Conservation (phyloP, 306 rosid genomes). For the Cercis canadensis region DNA sequence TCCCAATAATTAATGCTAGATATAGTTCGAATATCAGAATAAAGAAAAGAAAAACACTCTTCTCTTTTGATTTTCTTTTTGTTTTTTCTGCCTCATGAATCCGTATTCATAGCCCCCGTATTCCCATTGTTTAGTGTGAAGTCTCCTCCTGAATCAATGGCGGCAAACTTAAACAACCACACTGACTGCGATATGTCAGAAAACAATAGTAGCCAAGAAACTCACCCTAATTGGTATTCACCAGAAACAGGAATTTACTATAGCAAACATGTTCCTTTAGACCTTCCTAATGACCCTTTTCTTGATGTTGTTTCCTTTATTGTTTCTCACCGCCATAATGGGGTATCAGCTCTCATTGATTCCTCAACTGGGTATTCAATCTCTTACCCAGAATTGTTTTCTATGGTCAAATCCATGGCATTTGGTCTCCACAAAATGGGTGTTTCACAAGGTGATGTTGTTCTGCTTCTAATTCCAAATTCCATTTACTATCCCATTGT, state of each 20-base stretch:
- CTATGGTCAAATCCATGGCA: constrained; percentile 70
- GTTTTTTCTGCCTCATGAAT: too few relatives aligned
- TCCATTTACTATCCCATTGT: constrained; percentile 72
- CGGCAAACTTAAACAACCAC: constrained; percentile 31
- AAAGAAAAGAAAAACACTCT: too few relatives aligned
- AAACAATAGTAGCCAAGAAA: neutral
- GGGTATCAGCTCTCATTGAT: constrained; percentile 74
- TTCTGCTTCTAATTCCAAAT: constrained; percentile 74
- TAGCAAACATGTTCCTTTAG: constrained; percentile 51
- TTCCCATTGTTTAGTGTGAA: too few relatives aligned
- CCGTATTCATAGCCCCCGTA: too few relatives aligned
- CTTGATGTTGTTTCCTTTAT: constrained; percentile 73
- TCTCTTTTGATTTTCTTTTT: too few relatives aligned
- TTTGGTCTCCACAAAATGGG: constrained; percentile 67
- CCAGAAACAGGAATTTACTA: constrained; percentile 64
- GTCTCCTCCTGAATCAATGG: constrained; percentile 25
- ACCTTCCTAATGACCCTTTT: constrained; percentile 69
- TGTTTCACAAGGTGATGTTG: constrained; percentile 67
- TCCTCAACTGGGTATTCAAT: constrained; percentile 68
- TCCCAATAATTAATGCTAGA: too few relatives aligned
- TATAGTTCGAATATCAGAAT: too few relatives aligned
- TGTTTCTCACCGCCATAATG: constrained; percentile 63
- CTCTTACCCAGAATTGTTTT: constrained; percentile 60
- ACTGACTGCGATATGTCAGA: constrained; percentile 20
- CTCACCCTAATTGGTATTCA: constrained; percentile 64